Evolutionary conservation across 495 filamentous ascomycete genomes (phyloP).

Genomic region (Antarctomyces pellizariae): DNA sequence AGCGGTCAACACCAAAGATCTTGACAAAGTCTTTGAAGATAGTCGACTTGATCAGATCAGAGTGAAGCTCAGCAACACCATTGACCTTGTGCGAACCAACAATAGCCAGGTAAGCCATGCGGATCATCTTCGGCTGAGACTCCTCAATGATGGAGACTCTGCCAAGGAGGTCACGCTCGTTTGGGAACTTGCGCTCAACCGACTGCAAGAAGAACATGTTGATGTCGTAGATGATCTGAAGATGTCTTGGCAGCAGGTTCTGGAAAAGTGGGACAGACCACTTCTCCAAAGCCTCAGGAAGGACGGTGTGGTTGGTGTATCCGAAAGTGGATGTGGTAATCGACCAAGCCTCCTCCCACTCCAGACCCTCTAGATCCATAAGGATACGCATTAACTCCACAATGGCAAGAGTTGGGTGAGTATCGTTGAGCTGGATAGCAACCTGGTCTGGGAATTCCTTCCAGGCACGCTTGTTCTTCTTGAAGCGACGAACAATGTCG

Average conservation of each 20-base stretch:
- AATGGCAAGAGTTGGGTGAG: conserved; percentile 87
- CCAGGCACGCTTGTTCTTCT: conserved; percentile 86
- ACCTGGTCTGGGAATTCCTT: conserved; percentile 81
- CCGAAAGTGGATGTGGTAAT: conserved; percentile 54
- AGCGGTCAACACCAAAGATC: conserved; percentile 87
- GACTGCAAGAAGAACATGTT: conserved; percentile 79
- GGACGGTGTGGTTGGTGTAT: conserved; percentile 95
- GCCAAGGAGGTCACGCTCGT: conserved; percentile 61
- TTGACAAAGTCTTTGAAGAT: conserved; percentile 96
- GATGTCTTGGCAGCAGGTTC: conserved; percentile 76
- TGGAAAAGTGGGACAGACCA: conserved; percentile 91
- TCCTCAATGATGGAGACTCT: conserved; percentile 94
- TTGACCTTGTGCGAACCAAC: conserved; percentile 99
- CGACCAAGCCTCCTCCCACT: conserved; percentile 84
- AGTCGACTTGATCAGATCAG: conserved; percentile 90
- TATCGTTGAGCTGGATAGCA: conserved; percentile 95
- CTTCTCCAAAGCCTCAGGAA: conserved; percentile 93
- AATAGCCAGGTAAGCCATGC: conserved; percentile 87
- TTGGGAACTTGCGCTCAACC: conserved; percentile 76
- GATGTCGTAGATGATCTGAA: conserved; percentile 97
- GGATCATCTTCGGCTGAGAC: conserved; percentile 88
- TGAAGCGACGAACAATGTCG: conserved; percentile 93
- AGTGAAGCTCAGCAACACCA: conserved; percentile 91
- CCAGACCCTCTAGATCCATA: conserved; percentile 66
- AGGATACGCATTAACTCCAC: conserved; percentile 88